Evolutionary conservation across 495 filamentous ascomycete species (phyloP), one percentile per base, ranked within the genome.

Genomic region (Aspergillus saccharolyticus): DNA sequence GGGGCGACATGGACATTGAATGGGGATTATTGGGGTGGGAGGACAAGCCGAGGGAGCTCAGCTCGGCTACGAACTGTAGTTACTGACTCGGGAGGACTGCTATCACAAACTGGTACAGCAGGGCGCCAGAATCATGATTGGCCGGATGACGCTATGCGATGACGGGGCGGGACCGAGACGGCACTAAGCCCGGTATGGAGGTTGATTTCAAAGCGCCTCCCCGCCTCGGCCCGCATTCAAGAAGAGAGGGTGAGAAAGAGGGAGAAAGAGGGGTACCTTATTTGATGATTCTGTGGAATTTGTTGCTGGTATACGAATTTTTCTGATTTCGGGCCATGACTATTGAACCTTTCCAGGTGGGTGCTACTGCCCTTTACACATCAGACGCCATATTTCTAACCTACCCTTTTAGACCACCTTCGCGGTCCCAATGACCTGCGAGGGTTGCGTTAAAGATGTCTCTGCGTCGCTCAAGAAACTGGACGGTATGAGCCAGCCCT

Each of bases 361-460:
- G 76, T 62, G 21, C 16, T 52, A 4, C n/a, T 12, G 15, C 45
- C 8, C 33, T 39, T 7, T 42, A 21, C 7, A 10, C 33, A 22
- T n/a, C 39, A 30, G 21, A 42, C 51, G 58, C 30, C n/a, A 47
- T 54, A 22, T 33, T 56, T 50, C 53, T 28, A 19, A 42, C 19
- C 48, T 44, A 21, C 20, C 46, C 57, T n/a, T n/a, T n/a, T n/a
- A 97, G 89, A 96, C 91, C 43, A 87, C 91, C 58, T 97, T 98
- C 67, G 89, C 93, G 58, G 94, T 97, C 70, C 92, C 90, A 21
- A 87, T 98, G 81, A 88, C 83, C 71, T 97, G 94, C 72, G 87
- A 95, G 44, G 70, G 77, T 64, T 98, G 94, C 73, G 84, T 94
- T 63, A 87, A 90, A 61, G 87, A 91, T 61, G 81, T 98, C 58